Evolutionary conservation across 106 monocot genomes (phyloP), one percentile per base, ranked within the genome.

Genomic region (Acanthochlamys bracteata): DNA sequence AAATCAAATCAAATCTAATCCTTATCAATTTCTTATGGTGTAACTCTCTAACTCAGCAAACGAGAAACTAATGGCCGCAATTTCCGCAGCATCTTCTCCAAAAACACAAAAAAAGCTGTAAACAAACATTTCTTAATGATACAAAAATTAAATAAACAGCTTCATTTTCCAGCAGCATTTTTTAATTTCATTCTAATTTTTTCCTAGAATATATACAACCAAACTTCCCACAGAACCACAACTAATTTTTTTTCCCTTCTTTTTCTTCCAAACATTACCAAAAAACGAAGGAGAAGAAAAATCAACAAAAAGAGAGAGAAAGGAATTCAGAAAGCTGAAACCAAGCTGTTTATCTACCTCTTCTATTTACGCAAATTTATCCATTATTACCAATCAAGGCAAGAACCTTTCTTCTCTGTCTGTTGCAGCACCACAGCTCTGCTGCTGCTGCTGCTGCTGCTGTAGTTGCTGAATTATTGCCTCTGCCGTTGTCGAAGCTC

Each of bases 321-420:
- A 49, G 49, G 9, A 12, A 49, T 6, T 6, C 1, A 6, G 33
- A 33, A 33, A 33, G 33, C 33, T 33, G 33, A 33, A 33, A 33
- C 6, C 33, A 33, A 33, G 33, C 33, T 33, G 33, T 33, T 33
- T 6, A 33, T 33, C 33, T 3, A 33, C 33, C 33, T 33, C n/a
- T n/a, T n/a, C n/a, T n/a, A n/a, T n/a, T n/a, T 33, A 33, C n/a
- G 33, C 33, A 33, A 33, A 33, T 33, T 33, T 1, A 33, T 33
- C 33, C 1, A 33, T 33, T 33, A 33, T 33, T 33, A 49, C 9
- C 17, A 10, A 14, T 60, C 54, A 71, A 23, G 61, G 61, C 14
- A 71, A 20, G 71, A 63, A 71, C 53, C 62, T 71, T 17, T 71
- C 41, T n/a, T 51, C 53, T 15, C 40, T 22, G 41, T 8, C 11